Conservation (phyloP, 176 grass and related monocot genomes). For the Canna indica region DNA sequence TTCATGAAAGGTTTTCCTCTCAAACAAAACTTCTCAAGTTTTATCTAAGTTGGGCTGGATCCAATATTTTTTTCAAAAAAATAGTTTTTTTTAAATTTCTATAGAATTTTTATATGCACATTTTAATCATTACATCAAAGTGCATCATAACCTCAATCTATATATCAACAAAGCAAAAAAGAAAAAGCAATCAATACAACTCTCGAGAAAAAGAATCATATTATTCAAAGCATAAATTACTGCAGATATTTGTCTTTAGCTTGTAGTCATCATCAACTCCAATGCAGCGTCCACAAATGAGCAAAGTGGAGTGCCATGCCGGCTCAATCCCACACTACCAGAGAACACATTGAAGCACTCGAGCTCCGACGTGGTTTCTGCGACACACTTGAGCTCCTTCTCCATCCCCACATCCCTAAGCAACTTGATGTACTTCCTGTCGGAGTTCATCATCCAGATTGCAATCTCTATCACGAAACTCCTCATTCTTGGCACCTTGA, state of each 20-base stretch:
- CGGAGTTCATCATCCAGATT: constrained; percentile 43
- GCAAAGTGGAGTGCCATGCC: constrained; percentile 25
- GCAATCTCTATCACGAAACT: constrained; percentile 45
- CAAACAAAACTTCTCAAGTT: no score
- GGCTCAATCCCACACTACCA: constrained; percentile 62
- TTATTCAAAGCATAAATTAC: no score
- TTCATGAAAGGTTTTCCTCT: no score
- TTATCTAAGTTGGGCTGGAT: no score
- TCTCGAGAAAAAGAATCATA: no score
- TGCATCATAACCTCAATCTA: no score
- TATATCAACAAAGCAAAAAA: no score
- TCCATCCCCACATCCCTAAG: constrained; percentile 44
- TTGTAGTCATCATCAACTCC: constrained; percentile 22
- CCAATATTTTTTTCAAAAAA: no score
- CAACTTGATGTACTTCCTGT: constrained; percentile 21
- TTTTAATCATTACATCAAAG: no score
- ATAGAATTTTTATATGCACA: no score
- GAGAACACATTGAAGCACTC: constrained; percentile 79
- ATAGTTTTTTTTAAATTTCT: no score
- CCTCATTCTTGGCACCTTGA: constrained; percentile 46
- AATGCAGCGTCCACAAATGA: constrained; percentile 36
- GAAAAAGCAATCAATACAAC: no score
- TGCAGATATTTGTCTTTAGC: not conserved
- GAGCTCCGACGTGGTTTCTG: constrained; percentile 47
- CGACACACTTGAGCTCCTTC: constrained; percentile 31